Conservation (phyloP, 805 yeast species). For the Cephaloascus albidus region DNA sequence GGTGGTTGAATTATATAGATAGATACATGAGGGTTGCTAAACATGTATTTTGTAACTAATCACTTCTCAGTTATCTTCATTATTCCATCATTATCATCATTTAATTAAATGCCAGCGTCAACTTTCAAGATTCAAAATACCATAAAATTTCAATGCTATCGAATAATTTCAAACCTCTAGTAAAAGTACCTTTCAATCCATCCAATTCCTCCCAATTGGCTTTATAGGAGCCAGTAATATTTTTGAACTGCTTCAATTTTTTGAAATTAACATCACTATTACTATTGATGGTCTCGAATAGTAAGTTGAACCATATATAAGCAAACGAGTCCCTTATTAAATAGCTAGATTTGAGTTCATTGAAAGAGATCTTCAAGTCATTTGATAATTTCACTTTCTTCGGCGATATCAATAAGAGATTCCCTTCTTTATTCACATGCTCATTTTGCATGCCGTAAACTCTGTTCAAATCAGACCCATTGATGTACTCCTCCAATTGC, state of each 20-base stretch:
- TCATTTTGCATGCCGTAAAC: too few species aligned
- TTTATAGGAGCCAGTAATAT: slow-evolving; percentile 2
- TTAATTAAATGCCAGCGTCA: too few species aligned
- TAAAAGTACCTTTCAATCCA: slow-evolving; percentile 55
- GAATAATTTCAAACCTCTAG: slow-evolving; percentile 43
- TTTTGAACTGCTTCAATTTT: slow-evolving; percentile 4
- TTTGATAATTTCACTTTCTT: neutral
- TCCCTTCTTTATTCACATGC: neutral
- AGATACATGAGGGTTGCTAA: too few species aligned
- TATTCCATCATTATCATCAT: too few species aligned
- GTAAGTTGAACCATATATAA: slow-evolving; percentile 33
- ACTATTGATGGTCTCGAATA: slow-evolving; percentile 22
- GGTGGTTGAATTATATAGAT: slow-evolving; percentile 22
- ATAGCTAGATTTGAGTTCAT: neutral
- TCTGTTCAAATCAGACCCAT: neutral
- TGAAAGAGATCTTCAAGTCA: neutral
- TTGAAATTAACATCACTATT: slow-evolving; percentile 1
- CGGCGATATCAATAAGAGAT: neutral
- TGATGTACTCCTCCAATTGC: neutral
- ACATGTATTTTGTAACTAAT: too few species aligned
- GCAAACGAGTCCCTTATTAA: slow-evolving; percentile 6
- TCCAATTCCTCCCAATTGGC: slow-evolving; percentile 39
- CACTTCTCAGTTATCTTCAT: too few species aligned
- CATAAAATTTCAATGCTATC: slow-evolving; percentile 36
- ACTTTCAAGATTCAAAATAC: slow-evolving; percentile 11